A percentile compares a stretch with the other conserved stretches of the same genome.
These are phyloP conservation scores for Hypoxylon sp. DNA, from an alignment of 2,329 filamentous ascomycete species.

Conservation along the genomic window DNA sequence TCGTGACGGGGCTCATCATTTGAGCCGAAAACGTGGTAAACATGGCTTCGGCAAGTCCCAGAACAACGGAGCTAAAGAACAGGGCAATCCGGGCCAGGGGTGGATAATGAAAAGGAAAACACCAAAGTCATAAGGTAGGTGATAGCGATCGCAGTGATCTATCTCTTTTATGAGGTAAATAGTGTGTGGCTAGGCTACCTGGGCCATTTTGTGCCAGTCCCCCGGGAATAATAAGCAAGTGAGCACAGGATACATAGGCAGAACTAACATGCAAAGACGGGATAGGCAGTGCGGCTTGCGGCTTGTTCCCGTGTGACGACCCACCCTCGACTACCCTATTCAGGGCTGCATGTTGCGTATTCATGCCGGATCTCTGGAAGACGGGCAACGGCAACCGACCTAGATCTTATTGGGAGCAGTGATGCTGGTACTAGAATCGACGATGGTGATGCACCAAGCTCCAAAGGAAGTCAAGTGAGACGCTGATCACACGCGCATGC, in stretches of 20 bases:
- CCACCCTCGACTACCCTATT: constrained; percentile 7
- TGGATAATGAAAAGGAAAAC: constrained; percentile 1
- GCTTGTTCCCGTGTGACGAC: constrained; percentile 1
- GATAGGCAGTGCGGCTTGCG: not conserved
- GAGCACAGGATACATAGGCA: constrained; percentile 6
- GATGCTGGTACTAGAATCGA: constrained; percentile 2
- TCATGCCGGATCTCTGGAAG: not conserved
- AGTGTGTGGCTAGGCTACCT: not conserved
- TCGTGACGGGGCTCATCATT: constrained; percentile 6
- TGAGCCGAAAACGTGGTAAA: constrained; percentile 6
- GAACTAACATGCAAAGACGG: not conserved
- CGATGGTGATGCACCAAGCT: not conserved
- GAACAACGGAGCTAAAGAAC: not conserved
- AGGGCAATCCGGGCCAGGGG: not conserved
- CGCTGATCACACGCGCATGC: constrained; percentile 3
- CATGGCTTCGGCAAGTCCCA: not conserved
- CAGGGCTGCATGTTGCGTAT: constrained; percentile 2
- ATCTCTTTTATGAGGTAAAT: constrained; percentile 2
- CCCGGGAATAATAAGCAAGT: constrained; percentile 2
- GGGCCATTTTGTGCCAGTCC: not conserved
- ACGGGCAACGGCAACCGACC: not conserved
- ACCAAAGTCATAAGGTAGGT: not conserved
- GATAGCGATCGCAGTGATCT: constrained; percentile 7
- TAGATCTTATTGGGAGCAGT: not conserved
- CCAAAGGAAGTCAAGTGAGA: constrained; percentile 4